These are phyloP conservation scores for Acanthamoeba healyi DNA, from an alignment of 208 protist genomes.

Conservation along the genomic window DNA sequence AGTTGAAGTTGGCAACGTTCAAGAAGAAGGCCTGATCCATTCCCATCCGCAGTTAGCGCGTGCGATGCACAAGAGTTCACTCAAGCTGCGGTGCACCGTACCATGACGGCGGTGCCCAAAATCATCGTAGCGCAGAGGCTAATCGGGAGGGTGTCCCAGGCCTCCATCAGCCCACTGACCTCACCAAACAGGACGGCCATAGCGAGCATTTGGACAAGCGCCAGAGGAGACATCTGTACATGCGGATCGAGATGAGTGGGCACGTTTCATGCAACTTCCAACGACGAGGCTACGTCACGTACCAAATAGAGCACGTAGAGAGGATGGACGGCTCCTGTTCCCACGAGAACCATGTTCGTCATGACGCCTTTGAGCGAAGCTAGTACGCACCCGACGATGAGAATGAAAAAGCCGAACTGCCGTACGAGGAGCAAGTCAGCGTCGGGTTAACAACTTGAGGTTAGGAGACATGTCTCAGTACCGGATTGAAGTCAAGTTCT, in stretches of 20 bases:
- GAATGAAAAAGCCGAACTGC: slow-evolving; percentile 59
- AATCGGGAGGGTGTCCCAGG: background rate
- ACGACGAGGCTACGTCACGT: background rate
- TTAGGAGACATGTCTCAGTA: background rate
- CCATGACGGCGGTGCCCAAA: background rate
- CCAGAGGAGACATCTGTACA: slow-evolving; percentile 45
- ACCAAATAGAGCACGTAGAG: slow-evolving; percentile 67
- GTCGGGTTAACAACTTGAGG: background rate
- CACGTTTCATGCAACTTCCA: background rate
- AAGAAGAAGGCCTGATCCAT: slow-evolving; percentile 79
- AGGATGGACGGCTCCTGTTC: slow-evolving; percentile 58
- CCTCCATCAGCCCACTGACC: background rate
- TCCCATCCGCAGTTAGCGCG: too few relatives aligned
- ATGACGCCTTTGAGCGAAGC: slow-evolving; percentile 70
- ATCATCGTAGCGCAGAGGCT: background rate
- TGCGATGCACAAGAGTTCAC: too few relatives aligned
- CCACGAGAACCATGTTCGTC: slow-evolving; percentile 73
- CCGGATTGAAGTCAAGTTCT: slow-evolving; percentile 66
- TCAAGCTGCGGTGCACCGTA: background rate
- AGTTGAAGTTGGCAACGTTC: slow-evolving; percentile 78
- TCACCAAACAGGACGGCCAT: background rate
- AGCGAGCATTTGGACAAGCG: slow-evolving; percentile 20
- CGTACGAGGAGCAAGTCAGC: too few relatives aligned
- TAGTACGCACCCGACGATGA: slow-evolving; percentile 46
- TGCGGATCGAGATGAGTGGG: background rate